Base-by-base conservation (phyloP, 208 protist species). In the Acanthamoeba lenticulata region DNA sequence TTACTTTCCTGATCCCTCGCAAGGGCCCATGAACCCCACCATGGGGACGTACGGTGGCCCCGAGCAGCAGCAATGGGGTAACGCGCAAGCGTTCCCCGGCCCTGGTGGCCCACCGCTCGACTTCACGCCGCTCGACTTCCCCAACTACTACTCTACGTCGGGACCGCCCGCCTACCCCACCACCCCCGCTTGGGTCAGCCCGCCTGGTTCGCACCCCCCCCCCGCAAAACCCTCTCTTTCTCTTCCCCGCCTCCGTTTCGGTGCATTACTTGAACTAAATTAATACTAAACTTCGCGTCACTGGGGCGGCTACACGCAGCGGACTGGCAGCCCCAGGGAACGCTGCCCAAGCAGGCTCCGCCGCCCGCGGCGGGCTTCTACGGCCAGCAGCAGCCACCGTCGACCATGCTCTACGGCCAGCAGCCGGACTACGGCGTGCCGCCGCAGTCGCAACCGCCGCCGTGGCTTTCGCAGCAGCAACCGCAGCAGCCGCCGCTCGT, bases 81-180 rank as follows among this genome's bases (percentile, higher is more conserved):
- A 21, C 19, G 2, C 19, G 69, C 34, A 27, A 19, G 36, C 40
- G 69, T 4, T 74, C n/a, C 27, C 40, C 4, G 3, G 7, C 21
- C 7, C 24, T 19, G 69, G 69, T 19, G 69, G 69, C 69, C 69
- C 69, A 45, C n/a, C n/a, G 17, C 3, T 5, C 34, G 69, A 79
- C 36, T 79, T 45, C 36, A 45, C 40, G 69, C 69, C 69, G 6
- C 69, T 79, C 69, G 69, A 79, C 13, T 79, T 79, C 69, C 69
- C 69, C 36, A 79, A 79, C 69, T 79, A 79, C 69, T 79, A 79
- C 69, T 42, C 69, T 15, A 38, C 69, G 7, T 77, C 36, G 67
- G 36, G 69, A 6, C 69, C 69, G 29, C 69, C 69, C 13, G 40
- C 69, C 69, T 45, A 79, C 36, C 7, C 69, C 69, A 45, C 69